phyloP scores from a whole-genome alignment of 306 rosid species.

The Prunus mongolica region DNA sequence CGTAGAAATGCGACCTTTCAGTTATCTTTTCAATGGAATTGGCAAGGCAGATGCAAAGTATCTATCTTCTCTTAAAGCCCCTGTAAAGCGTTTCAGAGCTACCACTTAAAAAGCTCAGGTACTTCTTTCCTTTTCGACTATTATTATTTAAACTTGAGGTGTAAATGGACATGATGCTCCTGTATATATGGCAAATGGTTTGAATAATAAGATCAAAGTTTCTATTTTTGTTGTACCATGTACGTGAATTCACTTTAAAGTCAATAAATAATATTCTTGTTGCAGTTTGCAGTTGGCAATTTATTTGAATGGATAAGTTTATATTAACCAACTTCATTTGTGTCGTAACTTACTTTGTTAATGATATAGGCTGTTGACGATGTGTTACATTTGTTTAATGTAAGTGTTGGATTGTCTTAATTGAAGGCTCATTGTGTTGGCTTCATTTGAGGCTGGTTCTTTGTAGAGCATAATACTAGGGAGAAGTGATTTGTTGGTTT shows the following conservation, averaged over 20 bases:
- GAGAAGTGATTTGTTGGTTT: background rate
- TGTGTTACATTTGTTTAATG: background rate
- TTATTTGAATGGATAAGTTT: background rate
- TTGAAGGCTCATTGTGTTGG: background rate
- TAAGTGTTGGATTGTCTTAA: background rate
- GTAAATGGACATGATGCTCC: background rate
- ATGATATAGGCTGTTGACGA: background rate
- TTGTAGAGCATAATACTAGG: background rate
- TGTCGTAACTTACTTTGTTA: background rate
- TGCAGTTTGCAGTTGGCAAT: background rate
- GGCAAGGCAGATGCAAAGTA: conserved; percentile 58
- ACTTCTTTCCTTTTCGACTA: background rate
- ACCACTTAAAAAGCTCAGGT: conserved; percentile 3
- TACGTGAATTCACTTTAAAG: background rate
- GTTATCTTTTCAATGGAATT: conserved; percentile 62
- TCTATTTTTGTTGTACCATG: background rate
- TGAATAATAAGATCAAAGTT: background rate
- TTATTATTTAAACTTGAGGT: background rate
- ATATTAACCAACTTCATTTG: background rate
- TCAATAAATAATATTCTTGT: background rate
- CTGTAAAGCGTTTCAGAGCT: conserved; percentile 45
- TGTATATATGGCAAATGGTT: background rate
- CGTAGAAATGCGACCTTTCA: conserved; percentile 63
- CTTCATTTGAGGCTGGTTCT: background rate
- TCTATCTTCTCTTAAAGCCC: conserved; percentile 69